Conservation (phyloP, 257 asterid species). For the Penstemon newberryi region DNA sequence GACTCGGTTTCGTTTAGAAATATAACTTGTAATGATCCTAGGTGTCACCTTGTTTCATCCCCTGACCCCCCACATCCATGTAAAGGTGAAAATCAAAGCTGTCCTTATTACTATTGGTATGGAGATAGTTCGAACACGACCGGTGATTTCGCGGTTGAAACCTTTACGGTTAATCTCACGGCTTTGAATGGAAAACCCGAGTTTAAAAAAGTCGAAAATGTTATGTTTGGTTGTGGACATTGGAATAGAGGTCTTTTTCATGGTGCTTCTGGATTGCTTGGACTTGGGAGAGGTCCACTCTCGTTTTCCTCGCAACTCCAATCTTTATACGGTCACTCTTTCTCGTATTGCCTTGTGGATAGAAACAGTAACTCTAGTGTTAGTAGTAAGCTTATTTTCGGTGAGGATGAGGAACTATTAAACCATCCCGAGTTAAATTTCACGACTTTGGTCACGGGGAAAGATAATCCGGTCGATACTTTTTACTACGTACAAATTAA, state of each 20-base stretch:
- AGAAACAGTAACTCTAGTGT: conserved; percentile 75
- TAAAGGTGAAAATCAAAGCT: conserved; percentile 44
- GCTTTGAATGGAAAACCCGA: conserved; percentile 42
- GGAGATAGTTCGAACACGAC: conserved; percentile 94
- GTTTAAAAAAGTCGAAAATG: conserved; percentile 63
- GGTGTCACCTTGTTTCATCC: conserved; percentile 68
- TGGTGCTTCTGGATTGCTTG: conserved; percentile 91
- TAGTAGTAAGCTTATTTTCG: conserved; percentile 79
- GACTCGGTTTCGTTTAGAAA: conserved; percentile 54
- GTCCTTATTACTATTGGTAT: conserved; percentile 94
- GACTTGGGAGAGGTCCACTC: conserved; percentile 77
- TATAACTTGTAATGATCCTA: conserved; percentile 67
- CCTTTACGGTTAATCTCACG: conserved; percentile 82
- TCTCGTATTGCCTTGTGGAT: conserved; percentile 86
- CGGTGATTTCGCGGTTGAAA: conserved; percentile 78
- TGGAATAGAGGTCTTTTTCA: conserved; percentile 93
- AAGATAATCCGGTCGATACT: conserved; percentile 64
- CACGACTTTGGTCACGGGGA: conserved; percentile 54
- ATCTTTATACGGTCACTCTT: conserved; percentile 67
- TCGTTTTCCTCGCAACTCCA: conserved; percentile 84
- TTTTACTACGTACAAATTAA: conserved; percentile 71
- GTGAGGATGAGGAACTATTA: conserved; percentile 62
- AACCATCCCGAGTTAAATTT: conserved; percentile 62
- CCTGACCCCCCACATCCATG: conserved; percentile 72
- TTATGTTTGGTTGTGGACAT: conserved; percentile 96